Evolutionary conservation across 345 rosid genomes (phyloP), one percentile per base, ranked within the genome.

Genomic region (Eucalyptus cloeziana): DNA sequence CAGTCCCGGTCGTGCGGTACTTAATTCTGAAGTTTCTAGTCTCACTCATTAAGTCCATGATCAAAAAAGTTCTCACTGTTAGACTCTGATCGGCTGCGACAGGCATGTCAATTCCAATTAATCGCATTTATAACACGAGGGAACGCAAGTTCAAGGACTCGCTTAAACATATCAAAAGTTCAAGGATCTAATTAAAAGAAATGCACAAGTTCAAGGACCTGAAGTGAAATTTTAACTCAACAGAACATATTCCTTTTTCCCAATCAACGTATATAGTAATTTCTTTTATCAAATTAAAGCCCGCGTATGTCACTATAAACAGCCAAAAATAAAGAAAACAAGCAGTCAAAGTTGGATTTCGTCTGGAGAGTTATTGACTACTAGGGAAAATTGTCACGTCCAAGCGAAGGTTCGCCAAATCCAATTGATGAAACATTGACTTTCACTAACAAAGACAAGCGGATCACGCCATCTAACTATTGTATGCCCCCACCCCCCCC

Each of bases 401-500:
- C 47, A 16, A 10, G 8, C 27, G 83, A 76, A 76, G 83, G 45
- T 76, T 76, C 83, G 83, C 47, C 83, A 19, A 10, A 43, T 16
- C 13, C 83, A 76, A 21, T 76, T 22, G 27, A 37, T 76, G 47
- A 37, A 40, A 37, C 1, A 37, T 71, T 9, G 45, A 37, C 81
- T 0, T 37, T 71, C 13, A 2, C 45, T 10, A 10, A 10, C 5
- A 33, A 76, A 21, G 83, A 76, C 27, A 37, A 37, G 25, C 81
- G 8, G 81, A 33, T 37, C 25, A 71, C 45, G 81, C 45, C 25
- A 71, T 71, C 45, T 10, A 71, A 37, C 40, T 71, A 19, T 37
- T 43, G 45, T 9, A 7, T 0, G 45, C 9, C 25, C 80, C 12
- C 0, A 8, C 0, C 50, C 15, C 2, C 50, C 13, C 5, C 50